Percentiles rank a stretch among this genome's conserved stretches.
These are phyloP conservation scores for Oryza glaberrima DNA, from an alignment of 176 grass and related monocot species.

Conservation along the genomic window DNA sequence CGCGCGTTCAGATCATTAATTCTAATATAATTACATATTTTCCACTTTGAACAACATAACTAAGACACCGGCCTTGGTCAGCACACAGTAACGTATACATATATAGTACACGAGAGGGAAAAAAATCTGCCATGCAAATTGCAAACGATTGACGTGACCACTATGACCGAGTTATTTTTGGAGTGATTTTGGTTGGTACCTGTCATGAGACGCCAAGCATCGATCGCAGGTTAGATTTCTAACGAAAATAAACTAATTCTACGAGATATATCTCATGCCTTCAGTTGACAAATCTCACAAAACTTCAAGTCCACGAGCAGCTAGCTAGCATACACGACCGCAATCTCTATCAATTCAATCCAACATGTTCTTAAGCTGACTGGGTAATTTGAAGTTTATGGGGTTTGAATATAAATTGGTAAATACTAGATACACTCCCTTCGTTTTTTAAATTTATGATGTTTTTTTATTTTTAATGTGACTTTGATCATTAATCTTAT, in stretches of 20 bases:
- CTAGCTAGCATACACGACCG: not conserved
- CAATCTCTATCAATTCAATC: not conserved
- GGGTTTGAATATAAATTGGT: not conserved
- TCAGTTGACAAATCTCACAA: not conserved
- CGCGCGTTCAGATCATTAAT: no score
- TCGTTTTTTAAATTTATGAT: no score
- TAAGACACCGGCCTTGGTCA: not conserved
- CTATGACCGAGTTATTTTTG: slow-evolving; percentile 3
- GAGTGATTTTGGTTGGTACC: not conserved
- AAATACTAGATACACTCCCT: no score
- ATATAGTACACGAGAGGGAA: not conserved
- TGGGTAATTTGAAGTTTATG: not conserved
- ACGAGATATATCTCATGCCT: not conserved
- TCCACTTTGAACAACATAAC: not conserved
- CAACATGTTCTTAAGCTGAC: not conserved
- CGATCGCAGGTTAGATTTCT: not conserved
- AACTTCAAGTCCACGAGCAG: not conserved
- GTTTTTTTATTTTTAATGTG: no score
- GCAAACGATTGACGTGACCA: not conserved
- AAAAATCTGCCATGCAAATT: not conserved
- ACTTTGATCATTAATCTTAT: no score
- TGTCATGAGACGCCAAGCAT: slow-evolving; percentile 6
- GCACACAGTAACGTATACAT: not conserved
- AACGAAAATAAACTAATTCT: not conserved
- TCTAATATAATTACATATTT: not conserved